Evolutionary conservation across 2,329 filamentous ascomycete genomes (phyloP).

Genomic region (Amylocarpus encephaloides): DNA sequence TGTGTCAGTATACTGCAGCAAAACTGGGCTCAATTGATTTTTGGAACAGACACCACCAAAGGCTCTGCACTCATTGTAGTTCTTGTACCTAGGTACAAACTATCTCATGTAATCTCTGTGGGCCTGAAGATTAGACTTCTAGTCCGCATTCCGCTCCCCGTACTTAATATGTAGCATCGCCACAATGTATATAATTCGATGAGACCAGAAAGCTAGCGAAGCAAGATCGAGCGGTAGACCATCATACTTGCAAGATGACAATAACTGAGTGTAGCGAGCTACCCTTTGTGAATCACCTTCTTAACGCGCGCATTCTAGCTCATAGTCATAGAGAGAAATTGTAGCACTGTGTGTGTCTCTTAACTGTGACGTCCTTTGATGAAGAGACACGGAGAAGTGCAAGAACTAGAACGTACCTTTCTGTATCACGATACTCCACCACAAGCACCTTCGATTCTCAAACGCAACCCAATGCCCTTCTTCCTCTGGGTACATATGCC

Average conservation of each 20-base stretch:
- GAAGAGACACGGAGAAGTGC: constrained; percentile 10
- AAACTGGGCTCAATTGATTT: too few relatives aligned
- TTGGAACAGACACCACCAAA: too few relatives aligned
- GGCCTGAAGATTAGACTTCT: constrained; percentile 9
- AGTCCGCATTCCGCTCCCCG: constrained; percentile 8
- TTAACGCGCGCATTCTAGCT: constrained; percentile 2
- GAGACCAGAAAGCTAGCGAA: constrained; percentile 12
- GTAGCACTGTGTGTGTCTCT: constrained; percentile 2
- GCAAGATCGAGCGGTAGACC: constrained; percentile 13
- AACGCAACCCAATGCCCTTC: not conserved
- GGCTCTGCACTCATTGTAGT: constrained; percentile 8
- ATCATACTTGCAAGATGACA: constrained; percentile 9
- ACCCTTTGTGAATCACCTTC: not conserved
- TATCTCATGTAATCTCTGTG: constrained; percentile 12
- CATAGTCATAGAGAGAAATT: constrained; percentile 10
- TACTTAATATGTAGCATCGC: constrained; percentile 12
- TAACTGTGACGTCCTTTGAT: not conserved
- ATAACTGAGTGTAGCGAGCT: constrained; percentile 1
- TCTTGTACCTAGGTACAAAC: constrained; percentile 11
- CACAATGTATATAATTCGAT: constrained; percentile 4
- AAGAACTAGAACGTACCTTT: constrained; percentile 11
- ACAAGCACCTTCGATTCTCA: constrained; percentile 13
- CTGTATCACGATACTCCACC: constrained; percentile 16
- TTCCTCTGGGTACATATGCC: not conserved
- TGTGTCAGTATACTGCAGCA: too few relatives aligned